Percentiles rank a stretch among this genome's conserved stretches.
phyloP scores from a whole-genome alignment of 305 asterid genomes.

The Ruellia speciosa region DNA sequence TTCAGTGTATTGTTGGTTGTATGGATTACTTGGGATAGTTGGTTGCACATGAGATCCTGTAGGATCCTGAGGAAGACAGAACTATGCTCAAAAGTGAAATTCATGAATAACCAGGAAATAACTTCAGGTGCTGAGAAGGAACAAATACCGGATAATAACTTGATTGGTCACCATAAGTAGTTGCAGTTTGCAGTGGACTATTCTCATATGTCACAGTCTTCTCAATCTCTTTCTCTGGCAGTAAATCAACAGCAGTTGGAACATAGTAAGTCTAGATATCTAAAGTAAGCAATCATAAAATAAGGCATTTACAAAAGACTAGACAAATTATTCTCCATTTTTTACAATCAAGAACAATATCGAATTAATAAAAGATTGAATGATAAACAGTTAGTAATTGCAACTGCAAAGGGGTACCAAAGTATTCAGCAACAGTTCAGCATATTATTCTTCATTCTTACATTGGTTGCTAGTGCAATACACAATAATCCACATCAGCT shows the following conservation, averaged over 20 bases:
- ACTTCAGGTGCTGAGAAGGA: constrained; percentile 8
- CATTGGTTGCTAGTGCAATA: neutral
- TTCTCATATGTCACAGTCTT: constrained; percentile 43
- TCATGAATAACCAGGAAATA: constrained; percentile 9
- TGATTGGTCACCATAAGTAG: constrained; percentile 45
- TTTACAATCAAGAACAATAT: too few relatives aligned
- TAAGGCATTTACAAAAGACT: neutral
- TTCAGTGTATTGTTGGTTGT: constrained; percentile 30
- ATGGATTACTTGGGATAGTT: constrained; percentile 37
- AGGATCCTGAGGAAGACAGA: constrained; percentile 41
- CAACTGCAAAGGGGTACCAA: constrained; percentile 4
- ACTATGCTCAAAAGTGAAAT: constrained; percentile 4
- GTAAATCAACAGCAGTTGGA: constrained; percentile 15
- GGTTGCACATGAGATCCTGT: constrained; percentile 40
- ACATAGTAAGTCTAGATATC: constrained; percentile 15
- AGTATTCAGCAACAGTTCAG: constrained; percentile 3
- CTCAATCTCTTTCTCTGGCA: constrained; percentile 50
- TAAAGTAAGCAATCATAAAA: constrained; percentile 4
- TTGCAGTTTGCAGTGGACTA: constrained; percentile 39
- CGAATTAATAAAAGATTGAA: too few relatives aligned
- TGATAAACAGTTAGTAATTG: neutral
- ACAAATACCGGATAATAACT: constrained; percentile 57
- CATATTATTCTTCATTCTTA: neutral
- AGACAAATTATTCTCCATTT: too few relatives aligned
- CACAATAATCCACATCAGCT: neutral